Conservation (phyloP, 2,329 filamentous ascomycete species). For the Monilinia aucupariae region DNA sequence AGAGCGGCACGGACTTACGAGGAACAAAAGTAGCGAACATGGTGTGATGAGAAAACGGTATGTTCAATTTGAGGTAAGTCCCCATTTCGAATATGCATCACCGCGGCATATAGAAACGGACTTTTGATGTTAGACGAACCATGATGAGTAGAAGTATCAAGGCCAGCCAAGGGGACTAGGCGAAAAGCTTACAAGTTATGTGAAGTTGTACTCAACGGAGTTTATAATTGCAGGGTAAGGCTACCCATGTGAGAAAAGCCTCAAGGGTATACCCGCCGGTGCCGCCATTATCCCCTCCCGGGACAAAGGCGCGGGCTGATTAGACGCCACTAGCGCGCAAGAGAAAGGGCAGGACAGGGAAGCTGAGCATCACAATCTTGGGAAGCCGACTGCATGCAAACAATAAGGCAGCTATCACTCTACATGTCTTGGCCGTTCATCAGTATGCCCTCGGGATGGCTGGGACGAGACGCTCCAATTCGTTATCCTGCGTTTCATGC, state of each 20-base stretch:
- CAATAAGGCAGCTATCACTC: background rate
- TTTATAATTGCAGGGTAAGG: conserved; percentile 3
- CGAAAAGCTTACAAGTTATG: conserved; percentile 3
- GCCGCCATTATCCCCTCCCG: background rate
- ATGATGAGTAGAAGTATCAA: background rate
- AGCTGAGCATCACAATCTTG: background rate
- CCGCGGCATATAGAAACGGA: background rate
- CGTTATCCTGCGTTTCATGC: background rate
- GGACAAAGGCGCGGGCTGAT: conserved; percentile 12
- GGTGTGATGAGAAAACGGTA: background rate
- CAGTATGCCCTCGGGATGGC: background rate
- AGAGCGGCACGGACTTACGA: conserved; percentile 10
- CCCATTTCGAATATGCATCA: conserved; percentile 11
- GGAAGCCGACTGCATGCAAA: background rate
- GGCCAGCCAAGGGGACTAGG: too few relatives aligned
- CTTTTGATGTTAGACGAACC: background rate
- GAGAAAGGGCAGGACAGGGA: conserved; percentile 1
- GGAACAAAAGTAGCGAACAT: background rate
- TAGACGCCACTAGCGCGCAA: conserved; percentile 14
- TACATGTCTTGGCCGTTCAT: background rate
- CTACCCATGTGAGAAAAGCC: background rate
- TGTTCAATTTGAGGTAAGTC: background rate
- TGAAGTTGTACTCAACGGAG: background rate
- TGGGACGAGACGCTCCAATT: background rate
- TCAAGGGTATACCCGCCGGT: conserved; percentile 4